Evolutionary conservation across 2,329 filamentous ascomycete genomes (phyloP), one percentile per base, ranked within the genome.

Genomic region (Fusarium subglutinans): DNA sequence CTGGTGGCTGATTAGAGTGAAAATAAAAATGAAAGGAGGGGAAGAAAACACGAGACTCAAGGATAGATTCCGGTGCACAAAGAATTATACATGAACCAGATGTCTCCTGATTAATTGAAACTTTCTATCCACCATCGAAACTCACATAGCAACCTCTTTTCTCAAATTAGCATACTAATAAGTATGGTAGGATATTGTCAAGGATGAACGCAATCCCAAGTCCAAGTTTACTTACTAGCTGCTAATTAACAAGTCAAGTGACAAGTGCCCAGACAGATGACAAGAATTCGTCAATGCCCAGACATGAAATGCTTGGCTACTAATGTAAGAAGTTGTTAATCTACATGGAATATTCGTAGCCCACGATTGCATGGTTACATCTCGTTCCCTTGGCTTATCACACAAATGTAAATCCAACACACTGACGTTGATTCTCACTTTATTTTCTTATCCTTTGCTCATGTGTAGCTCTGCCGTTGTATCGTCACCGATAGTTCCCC

Each of bases 401-500:
- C 35, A 45, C 47, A 57, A 28, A 37, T 17, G 20, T 17, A 38
- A 13, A 58, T 28, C n/a, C 30, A 28, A 50, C 33, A 37, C 33
- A 37, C 41, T 50, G 44, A 26, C 18, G 24, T 37, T 37, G 8
- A 58, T 28, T 50, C 26, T 50, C 20, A 37, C 24, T 58, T 35
- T 10, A 58, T 37, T 50, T 37, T 30, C 33, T 38, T 47, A 12
- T 41, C 43, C 48, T 40, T 62, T 47, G 28, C 35, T 57, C 17
- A 28, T 47, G 20, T 48, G 37, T 44, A 45, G 30, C 59, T 58
- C 40, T 38, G 41, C 67, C 60, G 57, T 63, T 66, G 59, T 56
- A 74, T 63, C 68, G 69, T 67, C 54, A 54, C 63, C 58, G 50
- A 65, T 58, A 45, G 35, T 70, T 74, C 72, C 37, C 72, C 64